A percentile compares a stretch with the other conserved stretches of the same genome.
Conservation (phyloP, 768 basidiomycete genomes). For the Lentinula lateritia region DNA sequence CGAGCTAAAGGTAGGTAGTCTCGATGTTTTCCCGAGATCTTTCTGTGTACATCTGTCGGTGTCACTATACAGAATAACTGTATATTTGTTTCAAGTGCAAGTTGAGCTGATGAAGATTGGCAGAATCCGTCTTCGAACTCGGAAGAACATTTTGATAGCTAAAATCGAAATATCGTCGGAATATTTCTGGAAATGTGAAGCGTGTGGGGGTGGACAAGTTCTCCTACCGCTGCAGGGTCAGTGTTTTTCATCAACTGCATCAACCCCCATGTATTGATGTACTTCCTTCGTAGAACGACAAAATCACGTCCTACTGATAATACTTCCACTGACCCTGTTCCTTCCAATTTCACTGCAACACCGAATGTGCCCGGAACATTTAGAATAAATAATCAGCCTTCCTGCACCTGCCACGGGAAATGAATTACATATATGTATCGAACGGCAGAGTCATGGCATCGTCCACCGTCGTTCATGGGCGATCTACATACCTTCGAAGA, state of each 20-base stretch:
- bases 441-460: constrained; percentile 1
- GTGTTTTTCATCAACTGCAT: too few relatives aligned
- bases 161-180: background rate
- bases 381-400: background rate
- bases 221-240: background rate
- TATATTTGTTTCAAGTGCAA: background rate
- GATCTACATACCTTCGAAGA: background rate
- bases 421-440: constrained; percentile 3
- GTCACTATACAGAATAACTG: too few relatives aligned
- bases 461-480: background rate
- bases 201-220: constrained; percentile 1
- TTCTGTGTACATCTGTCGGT: too few relatives aligned
- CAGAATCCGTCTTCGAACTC: constrained; percentile 2
- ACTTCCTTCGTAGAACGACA: background rate
- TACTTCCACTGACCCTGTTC: background rate
- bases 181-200: background rate
- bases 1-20: background rate
- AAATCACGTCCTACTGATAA: background rate
- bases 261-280: background rate
- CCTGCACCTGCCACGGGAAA: background rate
- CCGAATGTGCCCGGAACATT: background rate
- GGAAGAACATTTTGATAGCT: background rate
- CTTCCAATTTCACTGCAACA: background rate
- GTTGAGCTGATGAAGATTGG: background rate
- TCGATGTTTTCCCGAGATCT: background rate